These are phyloP conservation scores for Trichoderma virens DNA, from an alignment of 495 filamentous ascomycete species.

Conservation along the genomic window DNA sequence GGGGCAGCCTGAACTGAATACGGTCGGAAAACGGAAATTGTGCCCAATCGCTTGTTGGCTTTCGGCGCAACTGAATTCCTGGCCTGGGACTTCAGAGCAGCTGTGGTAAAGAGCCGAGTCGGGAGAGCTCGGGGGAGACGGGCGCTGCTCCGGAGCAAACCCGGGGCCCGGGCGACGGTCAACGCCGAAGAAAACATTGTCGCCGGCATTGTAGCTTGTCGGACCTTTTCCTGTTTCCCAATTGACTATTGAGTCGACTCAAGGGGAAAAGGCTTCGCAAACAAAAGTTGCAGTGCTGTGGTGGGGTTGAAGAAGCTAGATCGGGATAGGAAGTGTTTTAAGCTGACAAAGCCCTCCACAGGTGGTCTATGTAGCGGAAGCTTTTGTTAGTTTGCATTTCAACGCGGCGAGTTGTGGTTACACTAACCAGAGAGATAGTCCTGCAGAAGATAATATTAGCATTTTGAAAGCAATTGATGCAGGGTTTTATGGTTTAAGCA, in stretches of 20 bases:
- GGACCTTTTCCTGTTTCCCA: neutral
- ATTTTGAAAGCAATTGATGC: constrained; percentile 10
- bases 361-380: constrained; percentile 59
- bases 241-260: constrained; percentile 18
- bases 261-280: constrained; percentile 73
- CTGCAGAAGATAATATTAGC: constrained; percentile 41
- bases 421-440: constrained; percentile 89
- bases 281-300: too few species aligned
- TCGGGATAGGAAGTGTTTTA: constrained; percentile 27
- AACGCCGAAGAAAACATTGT: constrained; percentile 19
- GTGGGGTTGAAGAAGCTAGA: constrained; percentile 61
- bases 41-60: constrained; percentile 31
- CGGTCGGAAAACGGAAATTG: constrained; percentile 26
- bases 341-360: constrained; percentile 78
- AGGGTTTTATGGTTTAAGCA: neutral
- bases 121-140: constrained; percentile 30
- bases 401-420: constrained; percentile 33
- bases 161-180: constrained; percentile 39
- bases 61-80: constrained; percentile 24
- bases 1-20: constrained; percentile 54
- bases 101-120: constrained; percentile 30
- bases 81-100: constrained; percentile 23
- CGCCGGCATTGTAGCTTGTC: constrained; percentile 25
- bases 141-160: constrained; percentile 40
- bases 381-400: constrained; percentile 24